These are phyloP conservation scores for Argentina anserina DNA, from an alignment of 306 rosid species.

Conservation along the genomic window DNA sequence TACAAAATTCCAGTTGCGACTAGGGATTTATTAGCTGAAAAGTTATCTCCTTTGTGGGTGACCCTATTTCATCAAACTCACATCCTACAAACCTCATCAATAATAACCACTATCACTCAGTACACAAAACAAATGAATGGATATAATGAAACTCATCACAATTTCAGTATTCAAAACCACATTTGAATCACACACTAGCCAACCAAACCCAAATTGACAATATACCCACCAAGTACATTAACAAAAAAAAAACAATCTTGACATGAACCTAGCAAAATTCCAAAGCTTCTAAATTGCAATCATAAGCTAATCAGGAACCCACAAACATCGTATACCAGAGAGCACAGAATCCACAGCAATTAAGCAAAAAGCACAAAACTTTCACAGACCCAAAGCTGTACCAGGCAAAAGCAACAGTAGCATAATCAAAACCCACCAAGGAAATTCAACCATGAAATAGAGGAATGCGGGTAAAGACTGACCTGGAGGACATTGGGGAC, in stretches of 20 bases:
- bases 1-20: neutral
- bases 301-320: neutral
- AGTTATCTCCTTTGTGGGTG: neutral
- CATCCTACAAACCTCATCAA: neutral
- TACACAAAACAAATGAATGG: neutral
- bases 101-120: neutral
- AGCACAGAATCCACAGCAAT: neutral
- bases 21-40: neutral
- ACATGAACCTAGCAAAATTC: neutral
- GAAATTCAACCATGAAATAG: neutral
- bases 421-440: neutral
- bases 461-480: neutral
- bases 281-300: neutral
- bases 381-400: neutral
- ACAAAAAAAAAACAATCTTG: neutral
- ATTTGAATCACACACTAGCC: too few relatives aligned
- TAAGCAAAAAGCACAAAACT: neutral
- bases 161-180: neutral
- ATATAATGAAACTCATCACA: neutral
- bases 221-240: neutral
- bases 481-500: conserved; percentile 20
- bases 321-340: neutral
- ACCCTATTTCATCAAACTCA: neutral
- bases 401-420: neutral
- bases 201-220: neutral